Base-by-base conservation (phyloP, 2,329 filamentous ascomycete species). In the Cryphonectria naterciae region DNA sequence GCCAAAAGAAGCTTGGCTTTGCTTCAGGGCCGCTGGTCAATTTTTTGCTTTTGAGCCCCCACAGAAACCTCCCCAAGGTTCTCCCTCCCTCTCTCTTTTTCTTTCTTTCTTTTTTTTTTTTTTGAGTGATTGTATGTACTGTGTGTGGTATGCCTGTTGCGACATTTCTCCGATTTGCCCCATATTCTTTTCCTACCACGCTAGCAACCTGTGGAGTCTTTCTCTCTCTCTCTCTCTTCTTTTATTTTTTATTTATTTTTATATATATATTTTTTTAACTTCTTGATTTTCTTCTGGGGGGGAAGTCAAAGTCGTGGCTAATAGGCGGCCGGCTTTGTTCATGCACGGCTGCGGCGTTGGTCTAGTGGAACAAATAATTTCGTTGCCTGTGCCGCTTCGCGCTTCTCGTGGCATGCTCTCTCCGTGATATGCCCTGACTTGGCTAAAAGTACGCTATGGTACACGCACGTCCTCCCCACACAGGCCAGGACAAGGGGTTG, bases 311-410 rank as follows among this genome's bases (percentile, higher is more conserved):
- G 46, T 49, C 22, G 22, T 49, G 46, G 46, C 46, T 49, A 19
- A n/a, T 0, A 7, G 22, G 6, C 15, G 41, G 46, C 19, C 19
- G 19, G 19, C 19, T 49, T n/a, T n/a, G 17, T 39, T 15, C 58
- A 61, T 39, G 58, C 58, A 39, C n/a, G 58, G 58, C 35, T 61
- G 58, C 19, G 58, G 58, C 58, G 58, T 22, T n/a, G 58, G 5
- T 8, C 35, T n/a, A 37, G 58, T 22, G 35, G 58, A 39, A 39
- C 28, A 25, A 61, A 61, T 61, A 61, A 61, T 61, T 37, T 61
- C 32, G 58, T 13, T 61, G 58, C 58, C 58, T 61, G 58, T 39
- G 58, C 58, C 58, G 58, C 58, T 0, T 19, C 15, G 10, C 6
- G 25, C 11, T n/a, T 35, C 58, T 32, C 25, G 56, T 35, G 17